Percentiles rank a stretch among this genome's conserved stretches.
Evolutionary conservation across 306 rosid species (phyloP).

Genomic region (Fragaria ananassa): DNA sequence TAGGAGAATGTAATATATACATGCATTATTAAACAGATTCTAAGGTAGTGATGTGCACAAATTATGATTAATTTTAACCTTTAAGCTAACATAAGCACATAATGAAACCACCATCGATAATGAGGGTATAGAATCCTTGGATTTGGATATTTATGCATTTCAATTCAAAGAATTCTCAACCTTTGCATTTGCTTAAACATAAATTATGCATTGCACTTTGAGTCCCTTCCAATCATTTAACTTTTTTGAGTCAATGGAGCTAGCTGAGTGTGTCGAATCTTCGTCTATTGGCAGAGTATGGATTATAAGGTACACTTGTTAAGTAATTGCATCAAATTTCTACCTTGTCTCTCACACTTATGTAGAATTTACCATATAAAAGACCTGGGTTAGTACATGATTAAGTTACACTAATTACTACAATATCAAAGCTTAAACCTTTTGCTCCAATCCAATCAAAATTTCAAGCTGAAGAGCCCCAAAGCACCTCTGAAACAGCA

Average conservation of each 20-base stretch:
- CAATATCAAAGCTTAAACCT: not conserved
- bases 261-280: not conserved
- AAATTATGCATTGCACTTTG: not conserved
- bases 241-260: not conserved
- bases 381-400: conserved; percentile 4
- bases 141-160: not conserved
- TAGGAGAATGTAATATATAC: not conserved
- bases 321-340: not conserved
- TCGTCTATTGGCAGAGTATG: not conserved
- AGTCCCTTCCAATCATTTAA: not conserved
- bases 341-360: not conserved
- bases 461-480: conserved; percentile 61
- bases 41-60: not conserved
- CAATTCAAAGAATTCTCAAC: not conserved
- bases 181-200: not conserved
- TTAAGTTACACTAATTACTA: not conserved
- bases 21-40: not conserved
- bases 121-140: not conserved
- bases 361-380: not conserved
- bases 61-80: not conserved
- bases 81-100: not conserved
- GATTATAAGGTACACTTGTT: not conserved
- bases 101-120: not conserved
- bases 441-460: not conserved
- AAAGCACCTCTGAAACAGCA: conserved; percentile 47